Percentiles rank a stretch among this genome's conserved stretches.
phyloP scores from a whole-genome alignment of 768 basidiomycete species.

The Peribolospora kevripleyi region DNA sequence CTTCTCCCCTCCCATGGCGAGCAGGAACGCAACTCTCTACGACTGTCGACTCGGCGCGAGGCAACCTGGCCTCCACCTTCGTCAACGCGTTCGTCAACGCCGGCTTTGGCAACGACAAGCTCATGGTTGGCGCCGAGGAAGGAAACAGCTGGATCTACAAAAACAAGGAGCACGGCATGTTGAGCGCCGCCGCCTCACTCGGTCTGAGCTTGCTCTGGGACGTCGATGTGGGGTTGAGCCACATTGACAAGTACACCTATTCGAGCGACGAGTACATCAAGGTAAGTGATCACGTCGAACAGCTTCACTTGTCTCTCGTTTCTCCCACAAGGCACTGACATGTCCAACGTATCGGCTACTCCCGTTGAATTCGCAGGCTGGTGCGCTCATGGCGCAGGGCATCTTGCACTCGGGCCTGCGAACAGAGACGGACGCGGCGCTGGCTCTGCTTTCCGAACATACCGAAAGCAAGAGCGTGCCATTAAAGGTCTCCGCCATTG shows the following conservation, averaged over 20 bases:
- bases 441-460: slow-evolving; percentile 73
- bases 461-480: slow-evolving; percentile 63
- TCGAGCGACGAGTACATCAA: slow-evolving; percentile 92
- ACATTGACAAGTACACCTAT: slow-evolving; percentile 94
- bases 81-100: slow-evolving; percentile 98
- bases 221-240: slow-evolving; percentile 72
- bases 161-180: slow-evolving; percentile 98
- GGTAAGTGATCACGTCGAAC: slow-evolving; percentile 18
- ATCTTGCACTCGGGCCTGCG: slow-evolving; percentile 70
- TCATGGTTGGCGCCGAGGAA: slow-evolving; percentile 90
- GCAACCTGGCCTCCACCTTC: slow-evolving; percentile 84
- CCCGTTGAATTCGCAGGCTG: slow-evolving; percentile 30
- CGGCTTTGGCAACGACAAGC: slow-evolving; percentile 92
- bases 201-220: slow-evolving; percentile 90
- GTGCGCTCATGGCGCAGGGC: slow-evolving; percentile 82
- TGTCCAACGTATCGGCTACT: background rate
- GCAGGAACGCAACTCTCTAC: slow-evolving; percentile 41
- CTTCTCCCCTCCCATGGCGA: background rate
- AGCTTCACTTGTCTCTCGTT: background rate
- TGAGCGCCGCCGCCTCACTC: slow-evolving; percentile 82
- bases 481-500: slow-evolving; percentile 65
- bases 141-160: slow-evolving; percentile 98
- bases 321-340: background rate
- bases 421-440: slow-evolving; percentile 75
- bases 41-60: slow-evolving; percentile 75